Percentiles rank a stretch among this genome's conserved stretches.
These are phyloP conservation scores for Pythium sp. DNA, from an alignment of 352 stramenopile genomes.

Conservation along the genomic window DNA sequence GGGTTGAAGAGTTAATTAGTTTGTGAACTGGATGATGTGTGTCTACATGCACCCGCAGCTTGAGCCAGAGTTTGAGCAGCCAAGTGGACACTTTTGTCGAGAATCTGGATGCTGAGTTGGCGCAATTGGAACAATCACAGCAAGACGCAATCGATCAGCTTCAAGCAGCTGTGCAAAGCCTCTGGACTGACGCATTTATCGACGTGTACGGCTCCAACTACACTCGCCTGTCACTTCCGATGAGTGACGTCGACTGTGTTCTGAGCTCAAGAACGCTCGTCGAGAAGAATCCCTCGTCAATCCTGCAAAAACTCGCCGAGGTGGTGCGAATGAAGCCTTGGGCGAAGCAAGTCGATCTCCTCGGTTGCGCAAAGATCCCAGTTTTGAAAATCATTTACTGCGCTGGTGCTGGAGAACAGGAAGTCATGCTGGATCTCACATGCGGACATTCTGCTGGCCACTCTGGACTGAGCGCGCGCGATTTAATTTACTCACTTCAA, in stretches of 20 bases:
- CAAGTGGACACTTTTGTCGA: slow-evolving; percentile 58
- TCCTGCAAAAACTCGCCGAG: slow-evolving; percentile 88
- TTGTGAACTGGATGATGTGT: neutral
- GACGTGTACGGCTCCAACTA: slow-evolving; percentile 97
- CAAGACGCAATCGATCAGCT: slow-evolving; percentile 48
- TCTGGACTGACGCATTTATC: slow-evolving; percentile 90
- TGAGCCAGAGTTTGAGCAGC: slow-evolving; percentile 34
- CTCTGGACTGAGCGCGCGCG: slow-evolving; percentile 90
- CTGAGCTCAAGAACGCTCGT: slow-evolving; percentile 81
- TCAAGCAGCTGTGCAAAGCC: slow-evolving; percentile 34
- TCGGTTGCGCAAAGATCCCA: slow-evolving; percentile 93
- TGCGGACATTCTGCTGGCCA: slow-evolving; percentile 93
- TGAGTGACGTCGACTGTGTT: slow-evolving; percentile 97
- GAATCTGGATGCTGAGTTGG: slow-evolving; percentile 41
- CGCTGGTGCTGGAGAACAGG: slow-evolving; percentile 18
- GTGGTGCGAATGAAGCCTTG: slow-evolving; percentile 78
- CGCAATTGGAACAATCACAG: slow-evolving; percentile 36
- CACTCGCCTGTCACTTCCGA: slow-evolving; percentile 92
- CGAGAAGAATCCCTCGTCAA: slow-evolving; percentile 74
- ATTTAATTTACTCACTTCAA: slow-evolving; percentile 90
- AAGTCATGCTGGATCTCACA: slow-evolving; percentile 91
- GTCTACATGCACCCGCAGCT: neutral
- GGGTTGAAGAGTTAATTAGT: neutral
- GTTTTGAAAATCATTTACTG: slow-evolving; percentile 92
- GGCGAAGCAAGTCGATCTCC: slow-evolving; percentile 89